A percentile compares a stretch with the other conserved stretches of the same genome.
Conservation (phyloP, 75 land plant species). For the Pinus tabuliformis region DNA sequence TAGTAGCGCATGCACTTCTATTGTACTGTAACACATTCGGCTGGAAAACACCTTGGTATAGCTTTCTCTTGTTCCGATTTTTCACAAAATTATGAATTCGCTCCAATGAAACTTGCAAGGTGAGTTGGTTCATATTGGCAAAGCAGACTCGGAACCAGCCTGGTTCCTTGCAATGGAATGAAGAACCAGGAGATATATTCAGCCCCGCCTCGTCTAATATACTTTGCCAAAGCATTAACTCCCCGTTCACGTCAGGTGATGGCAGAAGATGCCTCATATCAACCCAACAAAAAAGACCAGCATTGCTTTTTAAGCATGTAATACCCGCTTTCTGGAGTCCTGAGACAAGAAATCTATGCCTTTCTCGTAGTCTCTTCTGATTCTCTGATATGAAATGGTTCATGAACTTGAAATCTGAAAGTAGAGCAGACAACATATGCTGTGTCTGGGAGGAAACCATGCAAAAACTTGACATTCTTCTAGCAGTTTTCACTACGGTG, state of each 20-base stretch:
- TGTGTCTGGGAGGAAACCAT: slow-evolving; percentile 74
- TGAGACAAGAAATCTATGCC: slow-evolving; percentile 25
- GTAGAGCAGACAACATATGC: slow-evolving; percentile 38
- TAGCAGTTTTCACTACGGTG: slow-evolving; percentile 50
- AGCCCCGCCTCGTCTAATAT: slow-evolving; percentile 44
- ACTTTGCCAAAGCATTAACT: slow-evolving; percentile 11
- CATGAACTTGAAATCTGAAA: slow-evolving; percentile 57
- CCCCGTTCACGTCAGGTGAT: background rate
- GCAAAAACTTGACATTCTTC: slow-evolving; percentile 71
- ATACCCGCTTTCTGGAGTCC: slow-evolving; percentile 40
- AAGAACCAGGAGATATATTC: slow-evolving; percentile 51
- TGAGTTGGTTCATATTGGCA: slow-evolving; percentile 38
- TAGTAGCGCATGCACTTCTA: too few relatives aligned
- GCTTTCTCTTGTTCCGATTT: too few relatives aligned
- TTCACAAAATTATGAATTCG: slow-evolving; percentile 24
- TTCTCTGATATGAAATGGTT: slow-evolving; percentile 44
- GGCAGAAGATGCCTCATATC: slow-evolving; percentile 46
- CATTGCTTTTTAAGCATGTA: slow-evolving; percentile 33
- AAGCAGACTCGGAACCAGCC: slow-evolving; percentile 69
- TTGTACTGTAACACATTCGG: too few relatives aligned
- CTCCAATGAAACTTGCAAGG: slow-evolving; percentile 27
- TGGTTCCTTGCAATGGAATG: slow-evolving; percentile 51
- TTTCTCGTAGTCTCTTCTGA: slow-evolving; percentile 28
- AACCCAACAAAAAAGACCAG: slow-evolving; percentile 74
- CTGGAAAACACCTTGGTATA: too few relatives aligned